Percentiles rank a stretch among this genome's conserved stretches.
phyloP scores from a whole-genome alignment of 371 early-diverging fungal species.

The Mucor mucedo region DNA sequence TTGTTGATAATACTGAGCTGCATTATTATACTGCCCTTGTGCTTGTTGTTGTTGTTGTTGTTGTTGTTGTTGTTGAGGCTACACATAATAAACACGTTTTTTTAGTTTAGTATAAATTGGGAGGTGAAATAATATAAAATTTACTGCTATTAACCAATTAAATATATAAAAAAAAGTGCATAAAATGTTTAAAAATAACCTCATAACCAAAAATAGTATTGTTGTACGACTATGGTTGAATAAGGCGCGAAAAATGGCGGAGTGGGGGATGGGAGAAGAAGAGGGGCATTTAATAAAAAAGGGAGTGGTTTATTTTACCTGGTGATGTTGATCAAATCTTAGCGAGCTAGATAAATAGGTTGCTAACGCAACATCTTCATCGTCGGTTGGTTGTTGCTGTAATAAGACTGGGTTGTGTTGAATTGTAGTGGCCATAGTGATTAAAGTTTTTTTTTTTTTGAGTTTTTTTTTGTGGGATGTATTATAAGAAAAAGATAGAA shows the following conservation, averaged over 20 bases:
- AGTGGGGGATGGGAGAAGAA: neutral
- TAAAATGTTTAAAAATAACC: conserved; percentile 33
- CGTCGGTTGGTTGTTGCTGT: conserved; percentile 18
- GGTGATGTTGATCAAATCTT: conserved; percentile 21
- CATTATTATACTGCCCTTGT: conserved; percentile 2
- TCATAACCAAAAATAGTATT: conserved; percentile 27
- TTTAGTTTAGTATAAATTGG: conserved; percentile 9
- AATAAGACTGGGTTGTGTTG: conserved; percentile 24
- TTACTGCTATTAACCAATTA: conserved; percentile 12
- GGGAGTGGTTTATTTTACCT: conserved; percentile 21
- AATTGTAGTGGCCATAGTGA: conserved; percentile 21
- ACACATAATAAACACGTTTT: conserved; percentile 19
- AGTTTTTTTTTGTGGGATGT: neutral
- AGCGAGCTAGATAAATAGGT: conserved; percentile 27
- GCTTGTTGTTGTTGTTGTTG: neutral
- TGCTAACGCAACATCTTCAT: conserved; percentile 35
- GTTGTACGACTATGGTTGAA: conserved; percentile 21
- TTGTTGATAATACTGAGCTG: conserved; percentile 16
- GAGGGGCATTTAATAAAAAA: conserved; percentile 15
- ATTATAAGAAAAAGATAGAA: conserved; percentile 7
- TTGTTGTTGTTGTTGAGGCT: conserved; percentile 12
- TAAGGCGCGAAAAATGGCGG: conserved; percentile 20
- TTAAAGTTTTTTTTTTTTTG: conserved; percentile 5
- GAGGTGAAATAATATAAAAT: conserved; percentile 2
- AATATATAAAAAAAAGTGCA: conserved; percentile 24